phyloP scores from a whole-genome alignment of 495 filamentous ascomycete species.

The Penicillium taxi region DNA sequence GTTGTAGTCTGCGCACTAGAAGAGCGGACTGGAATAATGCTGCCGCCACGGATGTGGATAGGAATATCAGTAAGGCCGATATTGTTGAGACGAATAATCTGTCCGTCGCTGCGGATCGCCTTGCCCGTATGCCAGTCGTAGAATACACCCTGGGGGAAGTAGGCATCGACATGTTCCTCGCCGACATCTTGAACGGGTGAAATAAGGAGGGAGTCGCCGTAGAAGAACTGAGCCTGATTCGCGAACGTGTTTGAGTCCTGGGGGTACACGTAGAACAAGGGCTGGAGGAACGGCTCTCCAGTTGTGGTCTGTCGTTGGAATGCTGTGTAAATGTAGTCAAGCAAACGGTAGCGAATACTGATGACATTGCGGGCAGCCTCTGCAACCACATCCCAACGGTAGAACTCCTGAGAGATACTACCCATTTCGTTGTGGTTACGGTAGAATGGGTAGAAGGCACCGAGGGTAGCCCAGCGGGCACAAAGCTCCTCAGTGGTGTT shows the following conservation, averaged over 20 bases:
- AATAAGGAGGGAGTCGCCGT: slow-evolving; percentile 62
- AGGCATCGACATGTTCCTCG: slow-evolving; percentile 57
- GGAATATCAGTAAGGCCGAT: slow-evolving; percentile 63
- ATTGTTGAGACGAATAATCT: slow-evolving; percentile 38
- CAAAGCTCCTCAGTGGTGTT: slow-evolving; percentile 74
- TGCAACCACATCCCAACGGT: slow-evolving; percentile 59
- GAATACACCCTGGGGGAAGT: slow-evolving; percentile 67
- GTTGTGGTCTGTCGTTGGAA: slow-evolving; percentile 55
- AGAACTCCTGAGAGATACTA: slow-evolving; percentile 64
- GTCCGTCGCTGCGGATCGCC: slow-evolving; percentile 49
- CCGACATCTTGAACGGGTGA: slow-evolving; percentile 60
- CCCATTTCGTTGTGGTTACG: slow-evolving; percentile 61
- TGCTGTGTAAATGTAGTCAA: slow-evolving; percentile 80
- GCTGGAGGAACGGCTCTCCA: slow-evolving; percentile 61
- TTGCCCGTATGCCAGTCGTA: slow-evolving; percentile 68
- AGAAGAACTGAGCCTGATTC: slow-evolving; percentile 67
- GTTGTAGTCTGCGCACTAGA: slow-evolving; percentile 60
- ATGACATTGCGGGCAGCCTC: slow-evolving; percentile 63
- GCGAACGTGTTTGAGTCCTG: slow-evolving; percentile 51
- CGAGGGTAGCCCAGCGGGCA: slow-evolving; percentile 74
- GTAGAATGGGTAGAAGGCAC: slow-evolving; percentile 77
- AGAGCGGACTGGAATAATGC: slow-evolving; percentile 57
- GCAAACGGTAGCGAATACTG: slow-evolving; percentile 63
- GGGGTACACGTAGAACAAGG: slow-evolving; percentile 67
- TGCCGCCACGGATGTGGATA: slow-evolving; percentile 62